These are phyloP conservation scores for Akebia trifoliata DNA, from an alignment of 164 flowering plant species.

Conservation along the genomic window DNA sequence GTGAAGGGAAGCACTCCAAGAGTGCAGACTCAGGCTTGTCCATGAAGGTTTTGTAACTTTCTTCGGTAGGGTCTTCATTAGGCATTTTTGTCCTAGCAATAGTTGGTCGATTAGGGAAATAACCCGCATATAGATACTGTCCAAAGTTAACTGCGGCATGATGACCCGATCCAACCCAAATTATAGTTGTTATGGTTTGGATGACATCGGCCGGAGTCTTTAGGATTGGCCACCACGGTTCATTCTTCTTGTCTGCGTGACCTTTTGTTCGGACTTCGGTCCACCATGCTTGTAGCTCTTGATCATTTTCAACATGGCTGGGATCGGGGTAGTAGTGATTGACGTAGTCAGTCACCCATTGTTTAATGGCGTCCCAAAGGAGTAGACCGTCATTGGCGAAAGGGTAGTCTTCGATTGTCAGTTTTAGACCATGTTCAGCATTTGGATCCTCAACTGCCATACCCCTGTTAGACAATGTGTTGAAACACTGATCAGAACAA, in stretches of 20 bases:
- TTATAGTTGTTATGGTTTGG: conserved; percentile 46
- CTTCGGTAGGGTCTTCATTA: conserved; percentile 37
- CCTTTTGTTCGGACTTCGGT: conserved; percentile 57
- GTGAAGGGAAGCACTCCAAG: conserved; percentile 26
- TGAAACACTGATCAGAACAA: too few species aligned
- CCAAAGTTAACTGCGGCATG: conserved; percentile 86
- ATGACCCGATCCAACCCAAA: conserved; percentile 70
- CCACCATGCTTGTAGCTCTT: conserved; percentile 86
- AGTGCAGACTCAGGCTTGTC: conserved; percentile 24
- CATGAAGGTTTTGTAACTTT: conserved; percentile 13
- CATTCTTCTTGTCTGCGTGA: conserved; percentile 72
- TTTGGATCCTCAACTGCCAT: conserved; percentile 68
- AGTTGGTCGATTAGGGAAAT: conserved; percentile 73
- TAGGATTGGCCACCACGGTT: conserved; percentile 78
- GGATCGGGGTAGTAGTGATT: conserved; percentile 44
- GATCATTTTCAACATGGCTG: conserved; percentile 31
- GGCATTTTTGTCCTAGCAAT: conserved; percentile 55
- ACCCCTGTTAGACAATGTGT: conserved; percentile 67
- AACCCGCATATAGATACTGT: conserved; percentile 59
- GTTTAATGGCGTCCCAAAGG: conserved; percentile 54
- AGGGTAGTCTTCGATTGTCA: conserved; percentile 68
- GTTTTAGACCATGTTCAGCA: conserved; percentile 60
- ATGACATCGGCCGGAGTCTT: conserved; percentile 43
- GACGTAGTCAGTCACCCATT: conserved; percentile 67
- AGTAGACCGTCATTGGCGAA: conserved; percentile 71